Evolutionary conservation across 2,329 filamentous ascomycete genomes (phyloP), one percentile per base, ranked within the genome.

Genomic region (Grosmannia serpens): DNA sequence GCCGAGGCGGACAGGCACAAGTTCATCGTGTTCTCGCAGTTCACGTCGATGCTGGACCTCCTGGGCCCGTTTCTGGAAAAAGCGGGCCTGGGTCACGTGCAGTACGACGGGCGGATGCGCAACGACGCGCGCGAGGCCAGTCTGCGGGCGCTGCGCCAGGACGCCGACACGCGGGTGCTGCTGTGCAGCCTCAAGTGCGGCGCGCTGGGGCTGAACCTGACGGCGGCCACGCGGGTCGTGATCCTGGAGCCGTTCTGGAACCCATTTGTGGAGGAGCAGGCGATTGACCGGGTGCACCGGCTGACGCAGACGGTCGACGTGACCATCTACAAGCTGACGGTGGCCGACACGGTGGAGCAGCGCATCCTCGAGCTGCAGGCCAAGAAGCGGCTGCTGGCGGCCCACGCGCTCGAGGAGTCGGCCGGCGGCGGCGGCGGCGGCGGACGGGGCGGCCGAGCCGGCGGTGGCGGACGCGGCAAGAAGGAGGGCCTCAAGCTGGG

Each of bases 221-320:
- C 94, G 8, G 94, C 91, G 0, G 94, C 94, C 11, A 94, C 88
- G 62, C 82, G 94, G 22, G 94, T 99, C 4, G 85, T 99, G 56
- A 95, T 99, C 65, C 78, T 99, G 50, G 94, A 99, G 71, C 94
- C 94, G 0, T 99, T 99, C 73, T 99, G 94, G 94, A 99, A 99
- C 71, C 94, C 91, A 31, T 99, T 99, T 68, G 90, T 99, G 38
- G 94, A 99, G 76, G 94, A 99, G 71, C 94, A 99, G 77, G 94
- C 94, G 54, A 99, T 99, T 65, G 94, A 99, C 72, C 90, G 94
- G 58, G 94, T 99, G 29, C 94, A 99, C 70, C 90, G 94, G n/a
- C 86, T 99, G 57, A 97, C 95, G 47, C 94, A 99, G 73, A 96
- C 90, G 1, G 81, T 92, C 47, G 91, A 97, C 68, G 94, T 99